Evolutionary conservation across 2,329 filamentous ascomycete genomes (phyloP), one percentile per base, ranked within the genome.

Genomic region (Pezicula carpinea): DNA sequence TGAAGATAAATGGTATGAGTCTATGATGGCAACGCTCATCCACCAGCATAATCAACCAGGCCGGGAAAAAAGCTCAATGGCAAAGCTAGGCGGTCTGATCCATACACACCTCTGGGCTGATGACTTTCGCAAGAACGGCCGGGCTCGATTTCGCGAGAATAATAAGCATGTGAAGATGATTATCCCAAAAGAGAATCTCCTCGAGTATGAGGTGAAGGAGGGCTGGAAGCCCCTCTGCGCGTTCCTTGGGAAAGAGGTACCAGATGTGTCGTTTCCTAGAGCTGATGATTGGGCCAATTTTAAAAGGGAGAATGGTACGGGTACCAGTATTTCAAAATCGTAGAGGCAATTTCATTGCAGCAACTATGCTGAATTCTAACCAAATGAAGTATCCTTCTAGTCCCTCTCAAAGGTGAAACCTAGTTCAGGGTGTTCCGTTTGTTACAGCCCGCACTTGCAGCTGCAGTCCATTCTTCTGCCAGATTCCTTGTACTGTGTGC

Each of bases 181-280:
- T 15, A 43, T 32, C 0, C 35, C 44, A 1, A 41, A 47, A 31
- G 46, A 31, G 2, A 29, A 33, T 17, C 38, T 55, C 2, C 31
- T 55, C 13, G 52, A 47, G 41, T 56, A 47, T 10, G 26, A 53
- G 17, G 51, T 53, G 6, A 49, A 46, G 15, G 42, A 54, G 22
- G 53, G 53, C 4, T 56, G 53, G 53, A 43, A n/a, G 8, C 48
- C 48, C 7, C 18, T 56, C 11, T 56, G 52, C 33, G 38, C 34
- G 5, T 54, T 56, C 36, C 29, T 56, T 19, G 50, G 48, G 19
- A 52, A 53, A n/a, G 43, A 44, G 10, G 39, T 51, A 11, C 53
- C 53, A 3, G 46, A 47, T 21, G 39, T 32, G 8, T 13, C 29
- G 15, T 48, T 45, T 32, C 49, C 46, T 17, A 18, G 39, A 15